These are phyloP conservation scores for Pythium sp. DNA, from an alignment of 352 stramenopile species.

Conservation along the genomic window DNA sequence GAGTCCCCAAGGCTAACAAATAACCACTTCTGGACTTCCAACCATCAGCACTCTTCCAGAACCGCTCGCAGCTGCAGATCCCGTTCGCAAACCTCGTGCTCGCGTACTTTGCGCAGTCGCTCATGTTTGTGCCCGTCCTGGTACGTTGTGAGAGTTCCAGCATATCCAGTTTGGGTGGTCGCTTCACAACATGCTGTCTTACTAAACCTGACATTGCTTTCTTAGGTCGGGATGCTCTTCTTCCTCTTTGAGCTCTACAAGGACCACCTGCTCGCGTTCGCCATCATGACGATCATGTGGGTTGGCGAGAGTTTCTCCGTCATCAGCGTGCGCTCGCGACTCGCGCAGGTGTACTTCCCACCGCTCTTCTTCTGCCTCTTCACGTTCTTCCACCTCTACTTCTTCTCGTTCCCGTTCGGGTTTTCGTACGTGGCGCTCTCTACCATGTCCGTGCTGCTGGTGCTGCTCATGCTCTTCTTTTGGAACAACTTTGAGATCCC, in stretches of 20 bases:
- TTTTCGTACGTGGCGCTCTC: slow-evolving; percentile 89
- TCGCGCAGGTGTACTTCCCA: slow-evolving; percentile 84
- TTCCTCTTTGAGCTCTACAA: slow-evolving; percentile 96
- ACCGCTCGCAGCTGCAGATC: slow-evolving; percentile 67
- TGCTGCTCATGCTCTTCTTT: slow-evolving; percentile 69
- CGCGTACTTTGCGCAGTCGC: slow-evolving; percentile 88
- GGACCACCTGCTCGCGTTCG: slow-evolving; percentile 89
- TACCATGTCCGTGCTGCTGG: slow-evolving; percentile 31
- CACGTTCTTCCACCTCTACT: slow-evolving; percentile 94
- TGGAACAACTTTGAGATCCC: slow-evolving; percentile 70
- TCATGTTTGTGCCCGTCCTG: slow-evolving; percentile 94
- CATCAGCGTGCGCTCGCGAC: slow-evolving; percentile 72
- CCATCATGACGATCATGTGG: slow-evolving; percentile 88
- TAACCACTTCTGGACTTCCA: neutral
- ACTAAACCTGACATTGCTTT: neutral
- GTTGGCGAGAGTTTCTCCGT: slow-evolving; percentile 90
- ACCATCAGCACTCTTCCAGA: slow-evolving; percentile 78
- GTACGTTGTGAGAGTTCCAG: slow-evolving; percentile 24
- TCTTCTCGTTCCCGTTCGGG: slow-evolving; percentile 92
- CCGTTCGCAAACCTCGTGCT: slow-evolving; percentile 78
- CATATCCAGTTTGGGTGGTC: neutral
- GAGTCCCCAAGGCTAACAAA: neutral
- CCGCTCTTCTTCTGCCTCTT: slow-evolving; percentile 93
- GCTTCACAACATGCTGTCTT: neutral
- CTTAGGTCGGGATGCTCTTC: slow-evolving; percentile 92